These are phyloP conservation scores for Cryomyces minteri DNA, from an alignment of 495 filamentous ascomycete species.

Conservation along the genomic window DNA sequence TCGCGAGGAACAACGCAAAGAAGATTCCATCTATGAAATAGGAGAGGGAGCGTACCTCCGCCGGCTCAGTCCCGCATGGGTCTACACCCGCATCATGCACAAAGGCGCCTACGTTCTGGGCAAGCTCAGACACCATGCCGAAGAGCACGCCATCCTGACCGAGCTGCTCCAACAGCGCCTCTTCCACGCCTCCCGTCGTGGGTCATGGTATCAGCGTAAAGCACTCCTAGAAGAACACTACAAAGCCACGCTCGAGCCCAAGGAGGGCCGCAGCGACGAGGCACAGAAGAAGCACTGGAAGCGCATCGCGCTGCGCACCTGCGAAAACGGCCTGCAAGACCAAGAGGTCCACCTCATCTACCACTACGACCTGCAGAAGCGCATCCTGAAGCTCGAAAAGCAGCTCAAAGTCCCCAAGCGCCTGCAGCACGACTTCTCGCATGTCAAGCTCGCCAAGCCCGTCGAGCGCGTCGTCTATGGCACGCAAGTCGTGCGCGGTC, in stretches of 20 bases:
- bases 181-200: slow-evolving; percentile 71
- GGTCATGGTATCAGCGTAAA: slow-evolving; percentile 92
- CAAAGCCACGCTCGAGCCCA: slow-evolving; percentile 45
- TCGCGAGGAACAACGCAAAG: slow-evolving; percentile 58
- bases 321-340: slow-evolving; percentile 74
- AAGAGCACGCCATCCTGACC: slow-evolving; percentile 54
- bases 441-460: slow-evolving; percentile 58
- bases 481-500: slow-evolving; percentile 44
- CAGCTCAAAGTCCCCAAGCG: slow-evolving; percentile 66
- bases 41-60: slow-evolving; percentile 84
- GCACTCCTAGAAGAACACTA: slow-evolving; percentile 91
- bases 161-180: slow-evolving; percentile 67
- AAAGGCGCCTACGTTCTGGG: slow-evolving; percentile 71
- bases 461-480: slow-evolving; percentile 58
- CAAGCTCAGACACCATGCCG: slow-evolving; percentile 58
- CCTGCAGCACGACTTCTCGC: slow-evolving; percentile 82
- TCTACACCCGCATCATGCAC: slow-evolving; percentile 84
- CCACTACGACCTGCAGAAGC: slow-evolving; percentile 88
- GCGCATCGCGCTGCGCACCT: slow-evolving; percentile 59
- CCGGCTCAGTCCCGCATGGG: slow-evolving; percentile 81
- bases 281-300: slow-evolving; percentile 71
- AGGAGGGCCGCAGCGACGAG: slow-evolving; percentile 33
- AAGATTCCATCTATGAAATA: slow-evolving; percentile 60
- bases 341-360: slow-evolving; percentile 75
- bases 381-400: slow-evolving; percentile 76